A percentile compares a stretch with the other conserved stretches of the same genome.
phyloP scores from a whole-genome alignment of 495 filamentous ascomycete species.

The Lindgomyces ingoldianus region DNA sequence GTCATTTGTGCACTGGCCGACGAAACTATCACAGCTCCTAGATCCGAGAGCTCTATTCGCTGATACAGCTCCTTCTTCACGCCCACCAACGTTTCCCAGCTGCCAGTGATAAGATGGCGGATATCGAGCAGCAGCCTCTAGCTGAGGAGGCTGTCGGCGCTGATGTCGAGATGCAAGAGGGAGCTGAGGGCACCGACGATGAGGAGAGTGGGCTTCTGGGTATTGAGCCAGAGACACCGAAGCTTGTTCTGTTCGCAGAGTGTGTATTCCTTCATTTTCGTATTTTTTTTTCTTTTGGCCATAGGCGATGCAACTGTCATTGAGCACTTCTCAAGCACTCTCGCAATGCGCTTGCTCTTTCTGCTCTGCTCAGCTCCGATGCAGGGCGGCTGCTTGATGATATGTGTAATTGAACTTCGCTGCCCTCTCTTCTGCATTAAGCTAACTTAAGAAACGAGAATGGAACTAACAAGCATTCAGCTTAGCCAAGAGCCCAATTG shows the following conservation, averaged over 20 bases:
- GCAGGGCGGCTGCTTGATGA: neutral
- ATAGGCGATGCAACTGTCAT: constrained; percentile 10
- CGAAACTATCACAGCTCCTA: neutral
- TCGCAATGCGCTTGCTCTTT: neutral
- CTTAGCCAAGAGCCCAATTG: constrained; percentile 75
- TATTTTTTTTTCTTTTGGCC: neutral
- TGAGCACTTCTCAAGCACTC: neutral
- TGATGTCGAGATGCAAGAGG: constrained; percentile 54
- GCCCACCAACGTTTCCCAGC: neutral
- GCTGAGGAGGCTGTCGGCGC: constrained; percentile 42
- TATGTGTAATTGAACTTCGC: neutral
- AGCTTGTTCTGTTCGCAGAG: constrained; percentile 42
- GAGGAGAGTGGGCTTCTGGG: constrained; percentile 21
- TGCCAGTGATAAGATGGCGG: constrained; percentile 15
- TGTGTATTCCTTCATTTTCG: constrained; percentile 28
- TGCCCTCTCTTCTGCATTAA: neutral
- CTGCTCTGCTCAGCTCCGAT: neutral
- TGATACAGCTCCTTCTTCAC: neutral
- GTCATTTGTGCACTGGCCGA: neutral
- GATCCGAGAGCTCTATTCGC: neutral
- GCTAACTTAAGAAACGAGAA: neutral
- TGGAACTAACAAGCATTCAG: constrained; percentile 48
- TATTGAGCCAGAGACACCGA: constrained; percentile 29
- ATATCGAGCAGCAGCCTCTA: constrained; percentile 44
- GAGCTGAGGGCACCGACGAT: constrained; percentile 41